These are phyloP conservation scores for Marchantia paleacea DNA, from an alignment of 225 moss, liverwort and hornwort species.

Conservation along the genomic window DNA sequence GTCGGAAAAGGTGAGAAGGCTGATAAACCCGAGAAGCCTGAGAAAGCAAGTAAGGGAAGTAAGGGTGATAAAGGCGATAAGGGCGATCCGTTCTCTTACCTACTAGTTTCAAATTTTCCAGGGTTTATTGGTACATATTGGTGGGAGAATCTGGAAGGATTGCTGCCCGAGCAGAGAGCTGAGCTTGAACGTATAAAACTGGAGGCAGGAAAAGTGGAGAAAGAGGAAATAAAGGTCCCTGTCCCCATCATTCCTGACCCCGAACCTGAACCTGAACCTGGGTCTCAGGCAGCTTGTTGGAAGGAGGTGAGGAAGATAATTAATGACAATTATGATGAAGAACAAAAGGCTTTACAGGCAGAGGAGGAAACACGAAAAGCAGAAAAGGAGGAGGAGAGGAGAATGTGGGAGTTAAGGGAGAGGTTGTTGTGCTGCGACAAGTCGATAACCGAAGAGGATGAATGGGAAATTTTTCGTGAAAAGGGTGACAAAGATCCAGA, in stretches of 20 bases:
- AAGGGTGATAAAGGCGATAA: slow-evolving; percentile 10
- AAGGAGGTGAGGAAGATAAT: background rate
- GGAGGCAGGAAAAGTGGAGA: slow-evolving; percentile 34
- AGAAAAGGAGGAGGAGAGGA: background rate
- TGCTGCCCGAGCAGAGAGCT: slow-evolving; percentile 42
- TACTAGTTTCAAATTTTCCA: slow-evolving; percentile 57
- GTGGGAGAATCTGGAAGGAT: slow-evolving; percentile 57
- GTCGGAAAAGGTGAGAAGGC: background rate
- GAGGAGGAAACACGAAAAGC: background rate
- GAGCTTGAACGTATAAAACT: slow-evolving; percentile 26
- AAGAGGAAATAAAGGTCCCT: slow-evolving; percentile 7
- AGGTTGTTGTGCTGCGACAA: slow-evolving; percentile 19
- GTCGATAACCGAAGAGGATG: slow-evolving; percentile 6
- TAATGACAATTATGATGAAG: background rate
- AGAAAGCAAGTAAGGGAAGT: slow-evolving; percentile 9
- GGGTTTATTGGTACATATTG: slow-evolving; percentile 67
- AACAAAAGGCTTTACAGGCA: background rate
- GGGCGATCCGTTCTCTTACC: slow-evolving; percentile 57
- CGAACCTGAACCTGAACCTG: slow-evolving; percentile 3
- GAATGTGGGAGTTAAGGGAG: slow-evolving; percentile 6
- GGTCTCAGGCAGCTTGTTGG: background rate
- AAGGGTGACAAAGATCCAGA: background rate
- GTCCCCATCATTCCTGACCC: slow-evolving; percentile 12
- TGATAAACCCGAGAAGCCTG: background rate
- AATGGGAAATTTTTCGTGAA: background rate